Percentiles rank a stretch among this genome's conserved stretches.
Evolutionary conservation across 306 rosid genomes (phyloP).

Genomic region (Pterocarpus macrocarpus): DNA sequence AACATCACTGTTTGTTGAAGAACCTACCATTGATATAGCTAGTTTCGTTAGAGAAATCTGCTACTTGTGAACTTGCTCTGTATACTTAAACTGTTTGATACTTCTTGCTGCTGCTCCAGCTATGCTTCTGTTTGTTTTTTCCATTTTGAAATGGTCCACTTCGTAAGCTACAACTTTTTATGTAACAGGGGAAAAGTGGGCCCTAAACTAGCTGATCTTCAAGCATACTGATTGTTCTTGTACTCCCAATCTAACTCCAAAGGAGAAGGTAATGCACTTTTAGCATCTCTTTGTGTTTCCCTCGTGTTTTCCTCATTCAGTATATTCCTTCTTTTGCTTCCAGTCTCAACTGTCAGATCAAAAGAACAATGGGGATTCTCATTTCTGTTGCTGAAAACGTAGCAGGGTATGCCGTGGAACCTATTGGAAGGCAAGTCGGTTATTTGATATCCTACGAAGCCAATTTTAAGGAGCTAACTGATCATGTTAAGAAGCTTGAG

Average conservation of each 20-base stretch:
- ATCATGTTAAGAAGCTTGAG: background rate
- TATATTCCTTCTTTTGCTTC: background rate
- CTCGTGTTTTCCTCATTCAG: background rate
- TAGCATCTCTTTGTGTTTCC: background rate
- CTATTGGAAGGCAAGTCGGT: slow-evolving; percentile 6
- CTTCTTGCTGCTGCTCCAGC: too few relatives aligned
- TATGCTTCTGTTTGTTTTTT: too few relatives aligned
- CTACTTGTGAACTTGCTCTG: too few relatives aligned
- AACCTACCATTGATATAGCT: too few relatives aligned
- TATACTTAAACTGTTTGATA: too few relatives aligned
- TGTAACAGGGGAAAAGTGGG: background rate
- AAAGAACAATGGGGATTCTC: background rate
- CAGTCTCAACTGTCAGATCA: background rate
- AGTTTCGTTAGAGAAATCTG: too few relatives aligned
- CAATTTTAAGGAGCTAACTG: background rate
- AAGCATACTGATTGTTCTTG: background rate
- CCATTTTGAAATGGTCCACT: too few relatives aligned
- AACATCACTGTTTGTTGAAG: too few relatives aligned
- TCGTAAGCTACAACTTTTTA: too few relatives aligned
- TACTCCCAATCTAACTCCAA: background rate
- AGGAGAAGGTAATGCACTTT: background rate
- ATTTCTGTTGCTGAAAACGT: background rate
- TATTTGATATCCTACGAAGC: background rate
- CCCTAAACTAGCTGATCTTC: background rate
- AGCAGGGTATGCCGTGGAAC: background rate